Evolutionary conservation across 192 early-diverging fungal species (phyloP).

Genomic region (Gigaspora rosea): DNA sequence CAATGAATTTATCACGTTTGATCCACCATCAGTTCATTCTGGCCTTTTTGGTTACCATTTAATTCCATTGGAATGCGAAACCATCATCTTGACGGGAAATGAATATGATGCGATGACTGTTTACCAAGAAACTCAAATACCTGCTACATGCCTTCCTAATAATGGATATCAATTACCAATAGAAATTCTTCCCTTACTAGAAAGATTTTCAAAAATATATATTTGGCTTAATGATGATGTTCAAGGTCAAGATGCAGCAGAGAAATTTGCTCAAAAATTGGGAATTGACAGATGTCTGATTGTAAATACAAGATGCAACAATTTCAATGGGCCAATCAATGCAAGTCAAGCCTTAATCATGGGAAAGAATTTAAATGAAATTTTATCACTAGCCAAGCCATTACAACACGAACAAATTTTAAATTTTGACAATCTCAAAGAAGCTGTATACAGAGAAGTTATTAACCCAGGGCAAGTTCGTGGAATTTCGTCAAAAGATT

Average conservation of each 20-base stretch:
- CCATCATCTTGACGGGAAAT: constrained; percentile 58
- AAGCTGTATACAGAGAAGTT: constrained; percentile 65
- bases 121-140: constrained; percentile 65
- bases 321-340: constrained; percentile 51
- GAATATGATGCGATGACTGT: constrained; percentile 71
- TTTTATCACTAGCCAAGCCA: constrained; percentile 50
- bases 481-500: constrained; percentile 61
- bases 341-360: constrained; percentile 54
- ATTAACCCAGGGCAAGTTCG: constrained; percentile 63
- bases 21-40: constrained; percentile 51
- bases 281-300: constrained; percentile 65
- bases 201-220: constrained; percentile 65
- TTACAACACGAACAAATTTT: constrained; percentile 69
- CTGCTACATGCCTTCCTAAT: constrained; percentile 58
- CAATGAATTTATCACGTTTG: constrained; percentile 51
- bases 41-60: constrained; percentile 70
- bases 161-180: constrained; percentile 60
- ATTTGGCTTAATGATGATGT: constrained; percentile 71
- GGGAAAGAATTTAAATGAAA: constrained; percentile 41
- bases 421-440: constrained; percentile 58
- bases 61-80: constrained; percentile 39
- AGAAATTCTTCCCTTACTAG: constrained; percentile 57
- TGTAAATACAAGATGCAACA: constrained; percentile 48
- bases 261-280: constrained; percentile 62
- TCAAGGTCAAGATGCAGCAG: constrained; percentile 60